phyloP scores from a whole-genome alignment of 192 early-diverging fungal species.

The Endogone sp. region DNA sequence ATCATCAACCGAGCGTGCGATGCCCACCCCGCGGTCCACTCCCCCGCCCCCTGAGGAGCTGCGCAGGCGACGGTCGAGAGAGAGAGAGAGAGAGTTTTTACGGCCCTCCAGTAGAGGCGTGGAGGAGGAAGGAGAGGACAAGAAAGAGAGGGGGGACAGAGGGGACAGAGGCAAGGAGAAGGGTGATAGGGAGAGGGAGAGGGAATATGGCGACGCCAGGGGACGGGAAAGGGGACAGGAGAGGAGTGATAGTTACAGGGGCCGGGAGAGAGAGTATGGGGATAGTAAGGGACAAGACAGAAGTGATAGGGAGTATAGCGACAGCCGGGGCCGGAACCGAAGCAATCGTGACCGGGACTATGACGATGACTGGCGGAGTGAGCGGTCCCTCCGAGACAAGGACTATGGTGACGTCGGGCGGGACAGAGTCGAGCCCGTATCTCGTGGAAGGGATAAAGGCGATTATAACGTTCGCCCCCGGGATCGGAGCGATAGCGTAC shows the following conservation, averaged over 20 bases:
- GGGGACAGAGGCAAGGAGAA: background rate
- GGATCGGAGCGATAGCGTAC: background rate
- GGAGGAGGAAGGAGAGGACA: background rate
- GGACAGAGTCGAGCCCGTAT: background rate
- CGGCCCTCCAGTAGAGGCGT: background rate
- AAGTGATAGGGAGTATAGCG: background rate
- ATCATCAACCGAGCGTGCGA: background rate
- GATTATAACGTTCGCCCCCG: background rate
- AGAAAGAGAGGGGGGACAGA: background rate
- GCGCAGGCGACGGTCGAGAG: background rate
- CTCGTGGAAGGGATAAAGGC: background rate
- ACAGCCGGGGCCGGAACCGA: background rate
- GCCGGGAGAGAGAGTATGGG: background rate
- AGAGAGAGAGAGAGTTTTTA: background rate
- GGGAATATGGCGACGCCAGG: background rate
- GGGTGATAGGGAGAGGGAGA: background rate
- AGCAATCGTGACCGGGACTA: background rate
- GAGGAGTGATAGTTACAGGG: background rate
- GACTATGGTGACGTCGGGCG: background rate
- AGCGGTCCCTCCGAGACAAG: background rate
- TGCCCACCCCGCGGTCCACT: background rate
- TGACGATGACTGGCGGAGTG: too few species aligned
- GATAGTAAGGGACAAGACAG: background rate
- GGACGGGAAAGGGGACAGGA: background rate
- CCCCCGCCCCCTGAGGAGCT: background rate